Conservation (phyloP, 1,284 basidiomycete species). For the Limonomyces culmigenus region DNA sequence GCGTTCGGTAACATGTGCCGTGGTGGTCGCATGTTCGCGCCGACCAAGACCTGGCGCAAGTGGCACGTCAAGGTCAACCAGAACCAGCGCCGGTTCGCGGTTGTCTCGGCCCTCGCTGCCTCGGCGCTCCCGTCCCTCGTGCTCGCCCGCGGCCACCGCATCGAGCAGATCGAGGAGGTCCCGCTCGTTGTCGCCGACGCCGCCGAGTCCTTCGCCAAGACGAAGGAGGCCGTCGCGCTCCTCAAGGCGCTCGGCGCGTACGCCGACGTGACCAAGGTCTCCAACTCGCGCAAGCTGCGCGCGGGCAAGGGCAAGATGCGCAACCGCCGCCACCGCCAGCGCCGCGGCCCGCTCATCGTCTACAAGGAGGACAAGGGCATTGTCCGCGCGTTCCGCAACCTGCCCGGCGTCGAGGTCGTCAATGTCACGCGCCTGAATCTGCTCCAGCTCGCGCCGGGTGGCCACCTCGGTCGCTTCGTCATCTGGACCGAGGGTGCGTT, state of each 20-base stretch:
- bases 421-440: slow-evolving; percentile 93
- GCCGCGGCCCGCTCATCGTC: slow-evolving; percentile 94
- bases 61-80: slow-evolving; percentile 99
- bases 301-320: slow-evolving; percentile 97
- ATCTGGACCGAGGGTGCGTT: slow-evolving; percentile 99
- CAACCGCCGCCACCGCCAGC: slow-evolving; percentile 93
- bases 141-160: slow-evolving; percentile 97
- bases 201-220: slow-evolving; percentile 86
- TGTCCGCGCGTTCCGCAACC: slow-evolving; percentile 96
- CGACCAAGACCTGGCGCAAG: slow-evolving; percentile 98
- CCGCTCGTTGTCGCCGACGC: slow-evolving; percentile 80
- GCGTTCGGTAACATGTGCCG: slow-evolving; percentile 99
- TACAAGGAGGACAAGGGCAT: slow-evolving; percentile 98
- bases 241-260: slow-evolving; percentile 89
- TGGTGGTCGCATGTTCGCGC: slow-evolving; percentile 99
- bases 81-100: slow-evolving; percentile 97
- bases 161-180: slow-evolving; percentile 95
- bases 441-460: slow-evolving; percentile 98
- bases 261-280: slow-evolving; percentile 90
- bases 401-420: slow-evolving; percentile 96
- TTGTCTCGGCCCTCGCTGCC: slow-evolving; percentile 94
- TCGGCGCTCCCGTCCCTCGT: slow-evolving; percentile 97
- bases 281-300: slow-evolving; percentile 93
- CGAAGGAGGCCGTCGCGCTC: slow-evolving; percentile 92
- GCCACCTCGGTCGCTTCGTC: slow-evolving; percentile 96